phyloP scores from a whole-genome alignment of 129 eudicot species.

The Deinandra increscens region DNA sequence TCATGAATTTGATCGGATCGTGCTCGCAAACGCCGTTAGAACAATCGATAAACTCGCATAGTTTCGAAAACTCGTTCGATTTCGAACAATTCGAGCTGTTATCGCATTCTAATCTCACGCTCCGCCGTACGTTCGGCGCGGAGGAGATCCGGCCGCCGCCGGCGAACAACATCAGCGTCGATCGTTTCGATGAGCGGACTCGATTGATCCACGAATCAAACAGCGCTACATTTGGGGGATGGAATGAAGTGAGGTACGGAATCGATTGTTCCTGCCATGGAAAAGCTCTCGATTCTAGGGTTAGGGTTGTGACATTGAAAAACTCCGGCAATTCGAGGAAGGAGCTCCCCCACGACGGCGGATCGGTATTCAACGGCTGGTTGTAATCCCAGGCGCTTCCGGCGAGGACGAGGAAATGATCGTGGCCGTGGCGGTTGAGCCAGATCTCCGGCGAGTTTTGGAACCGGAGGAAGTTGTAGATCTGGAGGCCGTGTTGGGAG shows the following conservation, averaged over 20 bases:
- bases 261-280: slow-evolving; percentile 78
- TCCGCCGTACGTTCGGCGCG: slow-evolving; percentile 63
- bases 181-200: slow-evolving; percentile 45
- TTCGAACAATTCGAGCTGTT: background rate
- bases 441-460: slow-evolving; percentile 52
- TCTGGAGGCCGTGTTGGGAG: slow-evolving; percentile 51
- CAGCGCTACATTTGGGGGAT: slow-evolving; percentile 63
- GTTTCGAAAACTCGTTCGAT: slow-evolving; percentile 20
- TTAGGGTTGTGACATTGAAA: slow-evolving; percentile 59
- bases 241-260: slow-evolving; percentile 86
- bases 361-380: slow-evolving; percentile 55
- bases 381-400: slow-evolving; percentile 74
- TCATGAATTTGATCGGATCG: slow-evolving; percentile 80
- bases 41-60: slow-evolving; percentile 83
- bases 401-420: slow-evolving; percentile 75
- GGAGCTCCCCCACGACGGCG: slow-evolving; percentile 65
- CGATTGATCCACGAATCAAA: slow-evolving; percentile 66
- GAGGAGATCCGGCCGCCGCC: slow-evolving; percentile 83
- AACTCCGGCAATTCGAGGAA: slow-evolving; percentile 69
- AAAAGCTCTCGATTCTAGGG: slow-evolving; percentile 66
- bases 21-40: slow-evolving; percentile 83
- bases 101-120: slow-evolving; percentile 73
- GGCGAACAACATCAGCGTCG: slow-evolving; percentile 66
- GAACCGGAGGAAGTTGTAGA: slow-evolving; percentile 32
- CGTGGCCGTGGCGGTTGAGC: slow-evolving; percentile 53